These are phyloP conservation scores for Raddia distichophylla DNA, from an alignment of 176 grass and related monocot genomes.

Conservation along the genomic window DNA sequence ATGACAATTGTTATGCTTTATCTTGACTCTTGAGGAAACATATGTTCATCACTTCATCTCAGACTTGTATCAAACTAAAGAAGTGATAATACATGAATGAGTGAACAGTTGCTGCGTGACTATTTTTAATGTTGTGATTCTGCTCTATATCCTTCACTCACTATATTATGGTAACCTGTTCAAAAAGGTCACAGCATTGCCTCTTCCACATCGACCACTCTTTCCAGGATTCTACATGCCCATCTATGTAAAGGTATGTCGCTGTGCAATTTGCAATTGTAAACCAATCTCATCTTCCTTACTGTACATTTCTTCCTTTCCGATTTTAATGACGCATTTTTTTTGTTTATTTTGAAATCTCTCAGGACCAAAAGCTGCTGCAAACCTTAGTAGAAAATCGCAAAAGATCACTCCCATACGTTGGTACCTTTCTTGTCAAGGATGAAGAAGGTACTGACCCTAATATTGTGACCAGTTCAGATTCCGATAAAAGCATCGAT, in stretches of 20 bases:
- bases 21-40: not conserved
- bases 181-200: conserved; percentile 85
- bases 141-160: conserved; percentile 35
- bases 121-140: conserved; percentile 28
- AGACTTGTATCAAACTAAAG: conserved; percentile 18
- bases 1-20: not conserved
- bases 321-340: conserved; percentile 11
- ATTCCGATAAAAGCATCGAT: conserved; percentile 88
- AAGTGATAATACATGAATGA: not conserved
- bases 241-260: conserved; percentile 81
- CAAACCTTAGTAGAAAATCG: conserved; percentile 78
- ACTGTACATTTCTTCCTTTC: not conserved
- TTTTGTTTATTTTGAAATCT: conserved; percentile 19
- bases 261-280: not conserved
- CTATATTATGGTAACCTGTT: conserved; percentile 28
- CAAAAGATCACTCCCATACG: conserved; percentile 80
- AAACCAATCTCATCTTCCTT: conserved; percentile 21
- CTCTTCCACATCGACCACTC: conserved; percentile 92
- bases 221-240: conserved; percentile 99
- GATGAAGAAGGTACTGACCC: conserved; percentile 75
- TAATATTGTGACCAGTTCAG: conserved; percentile 62
- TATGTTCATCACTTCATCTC: not conserved
- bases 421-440: conserved; percentile 94
- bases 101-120: not conserved
- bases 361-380: conserved; percentile 80